Percentiles rank a stretch among this genome's conserved stretches.
Conservation (phyloP, 352 stramenopile genomes). For the Pythium vanterpoolii region DNA sequence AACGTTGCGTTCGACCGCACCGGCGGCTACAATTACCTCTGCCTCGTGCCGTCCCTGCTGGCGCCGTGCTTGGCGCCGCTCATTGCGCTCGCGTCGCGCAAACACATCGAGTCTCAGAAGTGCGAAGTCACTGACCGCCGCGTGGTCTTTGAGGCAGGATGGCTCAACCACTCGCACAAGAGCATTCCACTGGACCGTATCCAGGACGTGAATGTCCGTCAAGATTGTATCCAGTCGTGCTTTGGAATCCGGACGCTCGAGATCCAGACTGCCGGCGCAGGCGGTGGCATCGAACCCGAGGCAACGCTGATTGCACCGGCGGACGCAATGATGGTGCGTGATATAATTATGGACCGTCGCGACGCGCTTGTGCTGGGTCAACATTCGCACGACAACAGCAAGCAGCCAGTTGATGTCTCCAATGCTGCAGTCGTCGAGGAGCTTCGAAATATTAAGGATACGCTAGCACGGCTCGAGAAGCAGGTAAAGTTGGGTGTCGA, state of each 20-base stretch:
- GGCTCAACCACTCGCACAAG: slow-evolving; percentile 40
- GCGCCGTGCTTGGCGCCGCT: slow-evolving; percentile 19
- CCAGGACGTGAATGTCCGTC: slow-evolving; percentile 43
- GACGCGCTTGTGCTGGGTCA: slow-evolving; percentile 35
- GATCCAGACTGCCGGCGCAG: slow-evolving; percentile 37
- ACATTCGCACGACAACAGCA: neutral
- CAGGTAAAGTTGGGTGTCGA: slow-evolving; percentile 20
- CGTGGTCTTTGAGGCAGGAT: slow-evolving; percentile 35
- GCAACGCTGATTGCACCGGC: slow-evolving; percentile 28
- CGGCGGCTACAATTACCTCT: slow-evolving; percentile 18
- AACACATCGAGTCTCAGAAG: slow-evolving; percentile 34
- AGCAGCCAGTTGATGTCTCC: neutral
- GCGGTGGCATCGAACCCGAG: slow-evolving; percentile 22
- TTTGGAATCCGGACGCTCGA: slow-evolving; percentile 32
- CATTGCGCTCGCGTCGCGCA: slow-evolving; percentile 23
- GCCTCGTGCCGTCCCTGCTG: slow-evolving; percentile 13
- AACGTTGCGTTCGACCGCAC: slow-evolving; percentile 22
- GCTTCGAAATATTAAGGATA: slow-evolving; percentile 16
- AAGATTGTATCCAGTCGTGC: slow-evolving; percentile 35
- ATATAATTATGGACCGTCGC: slow-evolving; percentile 41
- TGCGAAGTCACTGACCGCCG: slow-evolving; percentile 37
- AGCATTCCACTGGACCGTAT: slow-evolving; percentile 45
- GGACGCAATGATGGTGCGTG: slow-evolving; percentile 34
- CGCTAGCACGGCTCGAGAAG: slow-evolving; percentile 17
- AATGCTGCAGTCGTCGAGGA: slow-evolving; percentile 13